Percentiles rank a stretch among this genome's conserved stretches.
Conservation (phyloP, 2,329 filamentous ascomycete genomes). For the Fusarium sp. region DNA sequence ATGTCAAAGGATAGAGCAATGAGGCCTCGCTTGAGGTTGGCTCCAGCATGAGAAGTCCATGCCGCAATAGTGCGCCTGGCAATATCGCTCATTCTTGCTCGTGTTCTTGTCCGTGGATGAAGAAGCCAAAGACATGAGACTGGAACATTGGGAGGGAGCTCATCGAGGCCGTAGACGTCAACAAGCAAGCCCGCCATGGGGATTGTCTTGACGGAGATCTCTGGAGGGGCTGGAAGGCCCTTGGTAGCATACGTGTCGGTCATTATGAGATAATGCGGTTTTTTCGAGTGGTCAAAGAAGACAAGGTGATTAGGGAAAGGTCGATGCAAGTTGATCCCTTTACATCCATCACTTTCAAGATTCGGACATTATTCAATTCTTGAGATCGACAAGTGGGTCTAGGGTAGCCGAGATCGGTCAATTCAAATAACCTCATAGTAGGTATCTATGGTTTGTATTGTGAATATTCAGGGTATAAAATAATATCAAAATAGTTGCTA, state of each 20-base stretch:
- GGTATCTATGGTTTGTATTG: too few species aligned
- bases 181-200: conserved; percentile 83
- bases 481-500: too few species aligned
- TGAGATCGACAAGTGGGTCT: conserved; percentile 34
- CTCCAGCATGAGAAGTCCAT: conserved; percentile 67
- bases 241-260: conserved; percentile 51
- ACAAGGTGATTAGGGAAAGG: neutral
- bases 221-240: conserved; percentile 57
- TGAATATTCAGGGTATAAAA: too few species aligned
- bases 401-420: conserved; percentile 25
- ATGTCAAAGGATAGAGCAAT: conserved; percentile 92
- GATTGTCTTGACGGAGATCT: conserved; percentile 74
- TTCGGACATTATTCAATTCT: neutral
- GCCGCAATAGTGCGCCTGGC: conserved; percentile 76
- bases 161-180: conserved; percentile 83
- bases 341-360: neutral
- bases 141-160: conserved; percentile 70
- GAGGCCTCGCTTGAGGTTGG: conserved; percentile 65
- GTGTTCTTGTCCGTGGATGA: conserved; percentile 79
- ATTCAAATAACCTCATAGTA: too few species aligned
- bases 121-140: conserved; percentile 92
- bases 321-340: neutral
- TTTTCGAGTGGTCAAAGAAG: neutral
- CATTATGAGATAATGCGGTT: conserved; percentile 30
- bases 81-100: conserved; percentile 80